Conservation (phyloP, 2,329 filamentous ascomycete species). For the Ceratocystis colombiana region DNA sequence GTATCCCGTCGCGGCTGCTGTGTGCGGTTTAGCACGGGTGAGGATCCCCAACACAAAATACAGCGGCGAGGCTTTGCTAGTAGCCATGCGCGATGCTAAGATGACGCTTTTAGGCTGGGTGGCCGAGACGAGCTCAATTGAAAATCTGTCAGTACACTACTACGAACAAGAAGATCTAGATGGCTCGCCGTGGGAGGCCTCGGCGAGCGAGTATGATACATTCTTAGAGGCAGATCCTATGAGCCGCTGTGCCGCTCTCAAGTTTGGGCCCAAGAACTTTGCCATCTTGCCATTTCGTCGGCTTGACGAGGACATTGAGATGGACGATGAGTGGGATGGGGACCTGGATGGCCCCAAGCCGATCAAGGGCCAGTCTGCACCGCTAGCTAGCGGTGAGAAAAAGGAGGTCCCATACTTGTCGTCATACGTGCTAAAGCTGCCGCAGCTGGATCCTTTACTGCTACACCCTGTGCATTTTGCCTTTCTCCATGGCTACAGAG, state of each 20-base stretch:
- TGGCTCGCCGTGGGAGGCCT: conserved; percentile 69
- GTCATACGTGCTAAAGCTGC: conserved; percentile 87
- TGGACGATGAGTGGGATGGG: conserved; percentile 74
- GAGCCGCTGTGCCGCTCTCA: conserved; percentile 86
- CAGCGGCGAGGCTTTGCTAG: conserved; percentile 70
- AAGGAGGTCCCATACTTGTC: conserved; percentile 62
- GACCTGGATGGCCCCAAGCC: conserved; percentile 61
- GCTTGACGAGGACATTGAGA: conserved; percentile 73
- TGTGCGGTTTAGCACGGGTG: conserved; percentile 72
- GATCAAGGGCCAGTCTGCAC: conserved; percentile 35
- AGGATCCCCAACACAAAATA: conserved; percentile 62
- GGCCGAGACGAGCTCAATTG: conserved; percentile 63
- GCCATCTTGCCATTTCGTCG: conserved; percentile 91
- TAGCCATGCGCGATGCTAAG: conserved; percentile 85
- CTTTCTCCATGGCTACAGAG: conserved; percentile 93
- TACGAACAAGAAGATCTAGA: conserved; percentile 90
- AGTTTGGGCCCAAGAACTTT: conserved; percentile 78
- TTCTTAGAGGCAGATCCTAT: conserved; percentile 80
- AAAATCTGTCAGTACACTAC: conserved; percentile 91
- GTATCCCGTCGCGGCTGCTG: conserved; percentile 69
- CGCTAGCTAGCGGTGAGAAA: conserved; percentile 33
- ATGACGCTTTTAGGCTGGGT: conserved; percentile 93
- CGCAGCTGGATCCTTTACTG: conserved; percentile 75
- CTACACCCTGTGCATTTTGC: conserved; percentile 83
- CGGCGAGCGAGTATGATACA: conserved; percentile 65